Evolutionary conservation across 2,329 filamentous ascomycete species (phyloP), one percentile per base, ranked within the genome.

Genomic region (Emmonsia crescens): DNA sequence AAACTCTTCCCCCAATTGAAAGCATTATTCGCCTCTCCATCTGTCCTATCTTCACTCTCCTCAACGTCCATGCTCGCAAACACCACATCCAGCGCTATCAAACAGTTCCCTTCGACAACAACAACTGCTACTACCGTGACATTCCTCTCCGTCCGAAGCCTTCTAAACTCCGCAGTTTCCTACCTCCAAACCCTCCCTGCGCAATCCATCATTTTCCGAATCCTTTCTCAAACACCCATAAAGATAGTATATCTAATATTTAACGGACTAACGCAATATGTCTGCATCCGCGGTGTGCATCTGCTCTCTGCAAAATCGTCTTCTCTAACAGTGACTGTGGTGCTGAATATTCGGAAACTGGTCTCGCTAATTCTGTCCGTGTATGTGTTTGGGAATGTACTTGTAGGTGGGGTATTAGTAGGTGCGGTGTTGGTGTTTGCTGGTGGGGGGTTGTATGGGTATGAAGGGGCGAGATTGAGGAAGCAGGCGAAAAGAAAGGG

Each of bases 271-370:
- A 97, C 94, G 2, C 94, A 99, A 75, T 91, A 96, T 70, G 84
- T 91, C 29, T 99, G 94, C 74, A 97, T 99, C 65, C 89, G 92
- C 2, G 94, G 94, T 1, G 94, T 99, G 62, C 97, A 97, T 68
- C 82, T 96, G n/a, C 81, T 99, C 4, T 92, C 90, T 1, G 89
- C 93, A 0, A 88, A 87, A 60, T 90, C 90, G 3, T 93, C 92
- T 3, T 95, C 94, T 0, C 82, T 99, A 61, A 97, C 94, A 0
- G 94, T 99, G 29, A 96, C 93, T 1, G 96, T 99, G 68, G 91
- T 97, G 56, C 80, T 99, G 63, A 99, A 97, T 73, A 89, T 99
- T 63, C 84, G 94, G 68, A 99, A 99, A 76, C 80, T 99, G 24
- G 88, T 96, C 61, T 96, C 92, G 69, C 82, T 97, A 64, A 78